These are phyloP conservation scores for Penicillium chermesinum DNA, from an alignment of 495 filamentous ascomycete species.

Conservation along the genomic window DNA sequence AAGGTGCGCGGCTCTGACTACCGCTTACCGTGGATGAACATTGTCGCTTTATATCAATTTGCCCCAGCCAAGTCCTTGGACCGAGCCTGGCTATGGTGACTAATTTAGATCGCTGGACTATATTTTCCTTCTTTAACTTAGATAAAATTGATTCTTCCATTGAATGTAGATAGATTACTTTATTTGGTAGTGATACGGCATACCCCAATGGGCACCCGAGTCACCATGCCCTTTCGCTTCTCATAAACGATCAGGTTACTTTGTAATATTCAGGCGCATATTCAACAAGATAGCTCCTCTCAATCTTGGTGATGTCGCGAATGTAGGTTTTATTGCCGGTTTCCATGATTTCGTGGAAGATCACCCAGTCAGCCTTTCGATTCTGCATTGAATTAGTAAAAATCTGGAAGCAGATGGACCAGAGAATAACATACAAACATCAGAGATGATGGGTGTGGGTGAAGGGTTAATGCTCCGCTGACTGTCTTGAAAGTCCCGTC, in stretches of 20 bases:
- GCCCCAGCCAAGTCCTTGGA: no score
- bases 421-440: constrained; percentile 66
- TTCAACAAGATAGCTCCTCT: constrained; percentile 85
- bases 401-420: not conserved
- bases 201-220: no score
- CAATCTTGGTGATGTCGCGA: constrained; percentile 84
- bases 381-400: constrained; percentile 48
- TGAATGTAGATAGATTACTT: no score
- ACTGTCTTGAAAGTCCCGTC: constrained; percentile 88
- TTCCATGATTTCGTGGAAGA: constrained; percentile 94
- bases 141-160: no score
- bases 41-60: no score
- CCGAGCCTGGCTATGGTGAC: no score
- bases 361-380: constrained; percentile 94
- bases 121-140: no score
- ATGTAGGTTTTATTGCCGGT: constrained; percentile 87
- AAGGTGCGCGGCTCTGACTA: not conserved
- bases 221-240: not conserved
- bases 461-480: constrained; percentile 63
- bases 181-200: no score
- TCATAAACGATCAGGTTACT: constrained; percentile 30
- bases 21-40: not conserved
- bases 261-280: constrained; percentile 84
- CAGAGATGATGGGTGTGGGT: constrained; percentile 88
- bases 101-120: no score